Base-by-base conservation (phyloP, 23 red algal genomes). In the Gracilariopsis chorda region DNA sequence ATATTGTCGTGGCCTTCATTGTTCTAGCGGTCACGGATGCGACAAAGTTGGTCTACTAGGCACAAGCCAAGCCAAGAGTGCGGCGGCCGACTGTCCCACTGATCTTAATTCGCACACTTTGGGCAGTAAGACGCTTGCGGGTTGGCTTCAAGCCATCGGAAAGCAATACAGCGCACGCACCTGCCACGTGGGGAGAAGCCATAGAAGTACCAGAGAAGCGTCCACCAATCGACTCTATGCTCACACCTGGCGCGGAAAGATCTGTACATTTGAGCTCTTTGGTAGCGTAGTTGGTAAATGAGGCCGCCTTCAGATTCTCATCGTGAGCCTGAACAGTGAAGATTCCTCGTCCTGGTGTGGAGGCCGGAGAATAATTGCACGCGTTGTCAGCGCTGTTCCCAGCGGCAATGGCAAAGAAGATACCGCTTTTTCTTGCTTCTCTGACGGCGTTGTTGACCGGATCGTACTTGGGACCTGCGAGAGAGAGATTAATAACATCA, bases 111-210 rank as follows among this genome's bases (percentile, higher is more conserved):
- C 2, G 1, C 2, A 81, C 77, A 17, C 77, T 81, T 8, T 61
- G 56, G 3, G 77, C 81, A 20, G 81, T 86, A 11, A 86, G 81
- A 2, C 39, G 16, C 7, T 32, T 45, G 23, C 29, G 44, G 46
- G 55, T 86, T 2, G 63, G 60, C 39, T 33, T 71, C 35, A 42
- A 32, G 10, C 40, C 61, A 48, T 90, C 86, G 11, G 71, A 61
- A 30, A 90, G 53, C 52, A 90, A 45, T 14, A 90, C 24, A 36
- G 86, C 86, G 52, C 70, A 67, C 24, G 74, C 74, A 7, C 86
- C 86, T 9, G 86, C 53, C 5, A 90, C 86, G 23, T 90, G 86
- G 1, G 86, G 86, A 30, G 86, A 44, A 33, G 86, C 86, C 70
- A 77, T 76, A 0, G 68, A 77, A 4, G 86, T 90, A 29, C 86